A percentile compares a stretch with the other conserved stretches of the same genome.
These are phyloP conservation scores for Bertia moriformis DNA, from an alignment of 2,329 filamentous ascomycete species.

Conservation along the genomic window DNA sequence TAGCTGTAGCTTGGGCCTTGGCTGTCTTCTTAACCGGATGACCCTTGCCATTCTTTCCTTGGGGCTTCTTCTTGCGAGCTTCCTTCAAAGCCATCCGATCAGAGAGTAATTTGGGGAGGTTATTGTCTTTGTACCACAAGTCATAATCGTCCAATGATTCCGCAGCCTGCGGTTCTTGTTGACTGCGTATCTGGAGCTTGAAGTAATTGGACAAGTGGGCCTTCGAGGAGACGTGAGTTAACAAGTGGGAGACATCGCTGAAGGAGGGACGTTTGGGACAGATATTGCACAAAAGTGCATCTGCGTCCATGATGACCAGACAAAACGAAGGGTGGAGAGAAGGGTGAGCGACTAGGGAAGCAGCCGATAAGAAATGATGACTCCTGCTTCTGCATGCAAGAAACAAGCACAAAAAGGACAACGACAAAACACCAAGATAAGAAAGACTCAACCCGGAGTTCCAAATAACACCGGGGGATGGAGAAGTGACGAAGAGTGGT, in stretches of 20 bases:
- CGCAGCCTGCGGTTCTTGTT: constrained; percentile 51
- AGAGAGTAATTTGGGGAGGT: constrained; percentile 59
- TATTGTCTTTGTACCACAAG: constrained; percentile 61
- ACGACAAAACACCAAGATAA: not conserved
- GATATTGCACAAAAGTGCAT: constrained; percentile 57
- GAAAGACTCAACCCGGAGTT: not conserved
- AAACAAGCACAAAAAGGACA: not conserved
- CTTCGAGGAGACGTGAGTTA: constrained; percentile 87
- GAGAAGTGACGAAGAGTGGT: constrained; percentile 1
- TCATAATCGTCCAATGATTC: constrained; percentile 55
- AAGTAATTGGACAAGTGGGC: constrained; percentile 78
- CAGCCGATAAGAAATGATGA: not conserved
- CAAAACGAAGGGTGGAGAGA: not conserved
- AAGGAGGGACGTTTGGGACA: constrained; percentile 70
- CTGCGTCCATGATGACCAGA: not conserved
- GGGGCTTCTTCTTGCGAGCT: constrained; percentile 35
- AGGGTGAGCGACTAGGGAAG: not conserved
- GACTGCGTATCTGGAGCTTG: constrained; percentile 61
- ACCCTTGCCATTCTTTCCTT: no score
- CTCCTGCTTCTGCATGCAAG: not conserved
- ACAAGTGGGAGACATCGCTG: constrained; percentile 78
- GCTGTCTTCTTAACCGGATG: no score
- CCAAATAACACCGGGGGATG: not conserved
- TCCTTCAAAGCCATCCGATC: constrained; percentile 68
- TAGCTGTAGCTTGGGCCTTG: not conserved